phyloP scores from a whole-genome alignment of 805 yeast species.

The Wickerhamomyces subpelliculosus region DNA sequence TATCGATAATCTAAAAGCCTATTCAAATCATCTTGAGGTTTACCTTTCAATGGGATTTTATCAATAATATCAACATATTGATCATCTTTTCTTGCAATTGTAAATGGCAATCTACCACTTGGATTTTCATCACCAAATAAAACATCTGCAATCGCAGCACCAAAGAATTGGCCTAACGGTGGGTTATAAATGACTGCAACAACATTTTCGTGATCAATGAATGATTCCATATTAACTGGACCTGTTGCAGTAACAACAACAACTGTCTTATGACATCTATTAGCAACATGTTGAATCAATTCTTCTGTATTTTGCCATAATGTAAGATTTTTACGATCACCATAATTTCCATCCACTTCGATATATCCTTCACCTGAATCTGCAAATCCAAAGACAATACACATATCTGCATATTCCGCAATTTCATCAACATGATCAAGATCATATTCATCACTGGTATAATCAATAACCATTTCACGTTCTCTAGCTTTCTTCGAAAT shows the following conservation, averaged over 20 bases:
- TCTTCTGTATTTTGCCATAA: slow-evolving; percentile 55
- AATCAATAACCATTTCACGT: slow-evolving; percentile 39
- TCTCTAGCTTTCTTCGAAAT: slow-evolving; percentile 40
- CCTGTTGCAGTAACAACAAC: slow-evolving; percentile 58
- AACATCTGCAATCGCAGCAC: slow-evolving; percentile 50
- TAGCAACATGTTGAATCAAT: slow-evolving; percentile 41
- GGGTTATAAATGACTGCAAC: slow-evolving; percentile 50
- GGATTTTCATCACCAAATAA: slow-evolving; percentile 58
- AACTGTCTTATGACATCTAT: slow-evolving; percentile 44
- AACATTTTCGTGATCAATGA: slow-evolving; percentile 49
- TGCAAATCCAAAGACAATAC: slow-evolving; percentile 48
- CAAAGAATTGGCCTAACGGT: slow-evolving; percentile 51
- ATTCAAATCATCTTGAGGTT: slow-evolving; percentile 29
- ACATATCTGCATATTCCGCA: slow-evolving; percentile 44
- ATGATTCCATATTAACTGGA: slow-evolving; percentile 49
- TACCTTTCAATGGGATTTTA: slow-evolving; percentile 27
- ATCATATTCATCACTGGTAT: slow-evolving; percentile 38
- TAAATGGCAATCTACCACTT: slow-evolving; percentile 57
- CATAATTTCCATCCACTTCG: slow-evolving; percentile 50
- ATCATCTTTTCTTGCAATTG: slow-evolving; percentile 45
- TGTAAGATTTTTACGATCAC: slow-evolving; percentile 48
- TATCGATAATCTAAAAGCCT: slow-evolving; percentile 46
- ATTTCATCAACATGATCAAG: slow-evolving; percentile 35
- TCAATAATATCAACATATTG: slow-evolving; percentile 43
- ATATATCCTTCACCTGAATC: slow-evolving; percentile 55